A percentile compares a stretch with the other conserved stretches of the same genome.
Conservation (phyloP, 257 asterid genomes). For the Nicotiana paniculata region DNA sequence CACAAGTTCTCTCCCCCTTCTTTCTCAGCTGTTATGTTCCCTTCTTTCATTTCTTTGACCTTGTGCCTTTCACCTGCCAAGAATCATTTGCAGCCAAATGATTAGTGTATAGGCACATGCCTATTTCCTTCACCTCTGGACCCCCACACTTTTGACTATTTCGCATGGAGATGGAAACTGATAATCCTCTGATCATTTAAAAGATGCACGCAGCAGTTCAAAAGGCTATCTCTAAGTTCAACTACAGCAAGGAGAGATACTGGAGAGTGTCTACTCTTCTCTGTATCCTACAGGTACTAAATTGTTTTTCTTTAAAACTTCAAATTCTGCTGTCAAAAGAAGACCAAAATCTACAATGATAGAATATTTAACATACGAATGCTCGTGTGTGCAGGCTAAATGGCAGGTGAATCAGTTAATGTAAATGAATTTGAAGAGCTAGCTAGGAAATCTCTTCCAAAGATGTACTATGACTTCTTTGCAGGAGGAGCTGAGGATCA, state of each 20-base stretch:
- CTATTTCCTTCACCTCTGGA: too few species aligned
- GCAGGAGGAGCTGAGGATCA: constrained; percentile 69
- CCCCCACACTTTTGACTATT: too few species aligned
- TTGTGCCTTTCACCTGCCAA: too few species aligned
- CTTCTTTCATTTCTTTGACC: too few species aligned
- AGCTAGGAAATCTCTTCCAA: constrained; percentile 52
- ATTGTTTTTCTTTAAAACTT: background rate
- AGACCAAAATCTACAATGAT: background rate
- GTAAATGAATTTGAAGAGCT: constrained; percentile 47
- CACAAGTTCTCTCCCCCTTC: too few species aligned
- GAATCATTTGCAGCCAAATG: too few species aligned
- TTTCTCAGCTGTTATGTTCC: too few species aligned
- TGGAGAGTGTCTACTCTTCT: background rate
- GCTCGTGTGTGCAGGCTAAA: constrained; percentile 15
- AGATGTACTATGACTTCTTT: constrained; percentile 59
- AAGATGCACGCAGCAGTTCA: background rate
- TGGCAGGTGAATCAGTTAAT: constrained; percentile 42
- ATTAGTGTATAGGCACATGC: too few species aligned
- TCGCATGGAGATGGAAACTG: too few species aligned
- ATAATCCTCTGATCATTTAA: background rate
- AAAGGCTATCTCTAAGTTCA: background rate
- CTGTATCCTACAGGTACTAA: background rate
- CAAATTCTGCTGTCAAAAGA: background rate
- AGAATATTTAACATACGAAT: background rate
- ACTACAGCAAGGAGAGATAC: background rate